A percentile compares a stretch with the other conserved stretches of the same genome.
phyloP scores from a whole-genome alignment of 1,139 yeast genomes.

The Debaryomyces sp. region DNA sequence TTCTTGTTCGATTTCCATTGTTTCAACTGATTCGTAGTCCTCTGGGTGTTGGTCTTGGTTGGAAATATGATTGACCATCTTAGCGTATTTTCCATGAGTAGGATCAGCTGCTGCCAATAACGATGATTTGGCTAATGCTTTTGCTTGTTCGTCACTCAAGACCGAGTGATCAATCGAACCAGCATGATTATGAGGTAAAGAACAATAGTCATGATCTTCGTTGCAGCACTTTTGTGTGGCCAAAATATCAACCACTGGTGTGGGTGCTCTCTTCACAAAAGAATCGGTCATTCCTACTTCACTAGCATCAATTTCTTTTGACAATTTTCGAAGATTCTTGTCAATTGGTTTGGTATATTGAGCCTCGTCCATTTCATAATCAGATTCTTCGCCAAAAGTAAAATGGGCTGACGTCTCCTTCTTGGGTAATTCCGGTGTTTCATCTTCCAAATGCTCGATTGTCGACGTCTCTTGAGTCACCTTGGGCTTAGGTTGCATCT shows the following conservation, averaged over 20 bases:
- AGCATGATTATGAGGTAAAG: slow-evolving; percentile 43
- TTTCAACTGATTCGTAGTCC: slow-evolving; percentile 15
- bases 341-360: slow-evolving; percentile 4
- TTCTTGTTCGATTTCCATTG: slow-evolving; percentile 10
- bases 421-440: slow-evolving; percentile 26
- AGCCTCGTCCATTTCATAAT: slow-evolving; percentile 11
- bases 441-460: slow-evolving; percentile 21
- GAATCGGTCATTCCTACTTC: slow-evolving; percentile 52
- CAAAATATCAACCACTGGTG: slow-evolving; percentile 37
- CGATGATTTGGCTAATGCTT: slow-evolving; percentile 57
- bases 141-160: slow-evolving; percentile 52
- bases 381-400: slow-evolving; percentile 21
- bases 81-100: slow-evolving; percentile 50
- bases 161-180: slow-evolving; percentile 39
- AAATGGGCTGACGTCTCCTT: slow-evolving; percentile 23
- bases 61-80: slow-evolving; percentile 38
- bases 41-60: slow-evolving; percentile 15
- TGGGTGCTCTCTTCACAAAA: slow-evolving; percentile 44
- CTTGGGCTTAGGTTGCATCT: slow-evolving; percentile 63
- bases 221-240: slow-evolving; percentile 19
- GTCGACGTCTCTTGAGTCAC: slow-evolving; percentile 24
- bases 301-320: slow-evolving; percentile 32
- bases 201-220: slow-evolving; percentile 36
- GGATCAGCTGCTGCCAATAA: slow-evolving; percentile 61
- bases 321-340: slow-evolving; percentile 5